A percentile compares a stretch with the other conserved stretches of the same genome.
phyloP scores from a whole-genome alignment of 768 basidiomycete genomes.

The Mycena rebaudengoi region DNA sequence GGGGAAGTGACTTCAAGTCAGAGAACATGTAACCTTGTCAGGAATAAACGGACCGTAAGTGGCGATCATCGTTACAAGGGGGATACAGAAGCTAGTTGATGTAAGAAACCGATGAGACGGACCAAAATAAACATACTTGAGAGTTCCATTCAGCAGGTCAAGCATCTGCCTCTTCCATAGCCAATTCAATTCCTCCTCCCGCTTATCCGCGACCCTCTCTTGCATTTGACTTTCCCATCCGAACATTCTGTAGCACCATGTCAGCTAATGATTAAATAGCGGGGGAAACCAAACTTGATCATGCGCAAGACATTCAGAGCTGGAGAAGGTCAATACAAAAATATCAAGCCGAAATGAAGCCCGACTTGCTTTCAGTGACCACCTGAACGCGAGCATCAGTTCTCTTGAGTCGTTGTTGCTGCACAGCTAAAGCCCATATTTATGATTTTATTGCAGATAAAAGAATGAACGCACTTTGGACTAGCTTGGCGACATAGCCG shows the following conservation, averaged over 20 bases:
- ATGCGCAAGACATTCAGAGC: conserved; percentile 70
- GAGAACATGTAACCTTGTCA: background rate
- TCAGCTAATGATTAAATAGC: background rate
- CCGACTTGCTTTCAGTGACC: conserved; percentile 66
- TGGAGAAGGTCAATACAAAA: conserved; percentile 38
- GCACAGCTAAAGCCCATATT: conserved; percentile 42
- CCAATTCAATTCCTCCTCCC: conserved; percentile 67
- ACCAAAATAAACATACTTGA: conserved; percentile 46
- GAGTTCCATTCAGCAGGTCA: conserved; percentile 53
- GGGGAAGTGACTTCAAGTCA: background rate
- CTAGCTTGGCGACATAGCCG: conserved; percentile 58
- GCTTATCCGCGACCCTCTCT: conserved; percentile 60
- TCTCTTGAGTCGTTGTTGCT: conserved; percentile 61
- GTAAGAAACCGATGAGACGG: background rate
- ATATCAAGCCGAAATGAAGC: conserved; percentile 29
- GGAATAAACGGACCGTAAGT: conserved; percentile 54
- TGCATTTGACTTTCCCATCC: conserved; percentile 72
- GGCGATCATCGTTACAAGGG: conserved; percentile 70
- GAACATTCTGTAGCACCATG: conserved; percentile 50
- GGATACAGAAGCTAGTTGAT: conserved; percentile 59
- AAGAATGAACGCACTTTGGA: conserved; percentile 47
- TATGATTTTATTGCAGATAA: too few relatives aligned
- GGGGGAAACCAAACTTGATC: conserved; percentile 55
- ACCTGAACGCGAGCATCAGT: conserved; percentile 69
- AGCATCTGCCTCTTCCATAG: conserved; percentile 59